These are phyloP conservation scores for Leavenworthia alabamica DNA, from an alignment of 345 rosid species.

Conservation along the genomic window DNA sequence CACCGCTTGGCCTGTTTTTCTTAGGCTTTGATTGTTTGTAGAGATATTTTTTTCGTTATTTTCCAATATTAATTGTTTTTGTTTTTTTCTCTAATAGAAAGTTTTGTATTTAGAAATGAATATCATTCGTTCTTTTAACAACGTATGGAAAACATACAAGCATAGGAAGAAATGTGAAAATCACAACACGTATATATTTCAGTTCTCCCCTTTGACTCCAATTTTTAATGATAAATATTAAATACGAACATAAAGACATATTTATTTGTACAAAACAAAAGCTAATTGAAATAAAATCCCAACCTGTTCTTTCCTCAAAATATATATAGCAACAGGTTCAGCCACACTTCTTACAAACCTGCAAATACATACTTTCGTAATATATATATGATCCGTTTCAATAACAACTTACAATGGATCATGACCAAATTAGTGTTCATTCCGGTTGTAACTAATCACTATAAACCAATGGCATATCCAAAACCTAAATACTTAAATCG, in stretches of 20 bases:
- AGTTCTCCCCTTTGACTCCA: neutral
- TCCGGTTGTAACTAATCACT: neutral
- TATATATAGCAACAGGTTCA: conserved; percentile 27
- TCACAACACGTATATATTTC: neutral
- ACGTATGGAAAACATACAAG: neutral
- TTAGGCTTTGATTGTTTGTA: no score
- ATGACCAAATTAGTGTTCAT: neutral
- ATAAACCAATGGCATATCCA: neutral
- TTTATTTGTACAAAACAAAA: conserved; percentile 19
- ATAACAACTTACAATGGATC: neutral
- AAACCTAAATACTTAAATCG: neutral
- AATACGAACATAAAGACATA: conserved; percentile 3
- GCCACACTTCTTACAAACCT: conserved; percentile 1
- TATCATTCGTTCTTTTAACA: neutral
- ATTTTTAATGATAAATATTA: conserved; percentile 9
- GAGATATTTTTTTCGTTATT: no score
- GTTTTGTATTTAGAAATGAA: neutral
- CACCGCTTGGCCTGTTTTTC: no score
- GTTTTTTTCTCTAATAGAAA: neutral
- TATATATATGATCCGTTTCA: neutral
- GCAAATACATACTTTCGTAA: conserved; percentile 5
- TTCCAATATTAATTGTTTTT: neutral
- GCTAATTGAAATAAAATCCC: conserved; percentile 7
- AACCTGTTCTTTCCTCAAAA: conserved; percentile 19
- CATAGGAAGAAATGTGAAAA: neutral